Evolutionary conservation across 495 filamentous ascomycete genomes (phyloP).

Genomic region (Parmelia sp.): DNA sequence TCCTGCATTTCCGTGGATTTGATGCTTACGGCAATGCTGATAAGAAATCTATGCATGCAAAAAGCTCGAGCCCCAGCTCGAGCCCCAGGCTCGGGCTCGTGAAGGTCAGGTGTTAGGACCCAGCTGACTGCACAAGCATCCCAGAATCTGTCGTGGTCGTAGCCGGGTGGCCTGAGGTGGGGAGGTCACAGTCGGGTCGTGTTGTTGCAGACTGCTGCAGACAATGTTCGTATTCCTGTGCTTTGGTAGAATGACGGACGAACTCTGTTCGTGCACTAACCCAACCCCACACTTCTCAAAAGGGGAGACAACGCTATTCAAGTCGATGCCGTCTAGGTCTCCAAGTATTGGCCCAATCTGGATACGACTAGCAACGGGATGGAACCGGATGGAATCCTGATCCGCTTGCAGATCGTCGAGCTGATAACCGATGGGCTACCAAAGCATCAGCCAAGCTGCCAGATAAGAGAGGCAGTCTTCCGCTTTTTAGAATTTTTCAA

Average conservation of each 20-base stretch:
- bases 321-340: not conserved
- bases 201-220: not conserved
- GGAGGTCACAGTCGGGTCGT: not conserved
- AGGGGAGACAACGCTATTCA: not conserved
- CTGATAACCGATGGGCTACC: constrained; percentile 4
- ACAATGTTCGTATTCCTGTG: not conserved
- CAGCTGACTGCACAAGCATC: not conserved
- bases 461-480: not conserved
- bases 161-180: not conserved
- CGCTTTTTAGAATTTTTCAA: not conserved
- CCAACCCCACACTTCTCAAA: not conserved
- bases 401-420: constrained; percentile 10
- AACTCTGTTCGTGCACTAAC: not conserved
- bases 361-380: not conserved
- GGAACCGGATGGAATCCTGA: not conserved
- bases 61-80: not conserved
- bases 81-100: not conserved
- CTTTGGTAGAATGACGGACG: not conserved
- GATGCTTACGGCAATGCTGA: not conserved
- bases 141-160: not conserved
- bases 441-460: not conserved
- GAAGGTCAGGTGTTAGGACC: not conserved
- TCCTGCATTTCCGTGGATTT: not conserved
- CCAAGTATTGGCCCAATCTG: not conserved
- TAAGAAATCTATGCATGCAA: not conserved